phyloP scores from a whole-genome alignment of 1,284 basidiomycete species.

The Macrocystidia cucumis region DNA sequence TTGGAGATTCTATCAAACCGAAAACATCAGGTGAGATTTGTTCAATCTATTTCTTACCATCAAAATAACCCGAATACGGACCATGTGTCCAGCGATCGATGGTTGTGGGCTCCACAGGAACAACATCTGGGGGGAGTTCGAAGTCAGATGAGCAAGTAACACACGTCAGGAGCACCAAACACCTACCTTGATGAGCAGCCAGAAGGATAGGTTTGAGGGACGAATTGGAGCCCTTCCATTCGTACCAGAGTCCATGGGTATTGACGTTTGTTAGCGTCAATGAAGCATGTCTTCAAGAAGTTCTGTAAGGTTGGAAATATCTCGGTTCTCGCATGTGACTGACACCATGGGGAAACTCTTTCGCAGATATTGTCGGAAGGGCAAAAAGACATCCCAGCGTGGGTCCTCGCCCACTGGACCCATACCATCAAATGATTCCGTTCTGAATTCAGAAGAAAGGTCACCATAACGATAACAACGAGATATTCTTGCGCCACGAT shows the following conservation, averaged over 20 bases:
- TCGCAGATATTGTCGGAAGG: conserved; percentile 41
- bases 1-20: neutral
- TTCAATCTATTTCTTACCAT: conserved; percentile 37
- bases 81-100: conserved; percentile 50
- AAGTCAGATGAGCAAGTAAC: neutral
- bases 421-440: conserved; percentile 42
- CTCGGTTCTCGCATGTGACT: conserved; percentile 10
- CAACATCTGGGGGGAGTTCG: conserved; percentile 48
- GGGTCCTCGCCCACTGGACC: conserved; percentile 39
- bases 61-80: conserved; percentile 59
- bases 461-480: too few species aligned
- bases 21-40: neutral
- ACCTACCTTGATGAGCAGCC: conserved; percentile 62
- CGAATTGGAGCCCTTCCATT: conserved; percentile 56
- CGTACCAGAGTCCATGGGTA: conserved; percentile 61
- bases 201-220: conserved; percentile 62
- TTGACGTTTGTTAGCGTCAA: conserved; percentile 53
- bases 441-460: conserved; percentile 27
- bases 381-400: conserved; percentile 43
- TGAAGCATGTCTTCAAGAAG: conserved; percentile 36
- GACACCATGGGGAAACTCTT: conserved; percentile 41
- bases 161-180: neutral
- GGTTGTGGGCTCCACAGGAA: conserved; percentile 55
- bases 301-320: neutral
- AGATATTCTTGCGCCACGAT: neutral